Evolutionary conservation across 2,329 filamentous ascomycete species (phyloP).

Genomic region (Fusarium austroafricanum): DNA sequence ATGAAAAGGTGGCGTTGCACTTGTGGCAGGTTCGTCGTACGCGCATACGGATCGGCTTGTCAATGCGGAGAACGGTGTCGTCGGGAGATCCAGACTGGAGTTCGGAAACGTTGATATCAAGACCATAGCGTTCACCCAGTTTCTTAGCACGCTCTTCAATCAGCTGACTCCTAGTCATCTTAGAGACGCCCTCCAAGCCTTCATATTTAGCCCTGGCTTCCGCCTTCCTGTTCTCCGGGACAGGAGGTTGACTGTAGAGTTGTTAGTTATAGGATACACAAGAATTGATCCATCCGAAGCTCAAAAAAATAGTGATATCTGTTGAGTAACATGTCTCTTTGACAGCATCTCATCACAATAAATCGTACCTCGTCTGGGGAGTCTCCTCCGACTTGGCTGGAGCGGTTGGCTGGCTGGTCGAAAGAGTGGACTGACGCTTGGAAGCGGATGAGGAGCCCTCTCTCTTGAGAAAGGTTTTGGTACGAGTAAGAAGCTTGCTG

Average conservation of each 20-base stretch:
- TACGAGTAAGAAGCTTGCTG: constrained; percentile 60
- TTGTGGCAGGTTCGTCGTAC: constrained; percentile 84
- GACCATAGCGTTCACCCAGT: constrained; percentile 65
- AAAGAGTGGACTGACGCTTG: constrained; percentile 45
- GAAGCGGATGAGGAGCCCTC: constrained; percentile 49
- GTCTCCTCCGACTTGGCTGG: constrained; percentile 41
- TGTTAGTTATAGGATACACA: constrained; percentile 14
- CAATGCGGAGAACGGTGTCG: constrained; percentile 71
- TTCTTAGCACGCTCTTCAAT: constrained; percentile 68
- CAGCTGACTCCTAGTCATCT: constrained; percentile 62
- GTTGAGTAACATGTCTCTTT: neutral
- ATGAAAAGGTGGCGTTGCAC: constrained; percentile 79
- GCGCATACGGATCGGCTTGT: constrained; percentile 82
- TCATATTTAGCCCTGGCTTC: constrained; percentile 48
- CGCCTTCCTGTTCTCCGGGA: constrained; percentile 34
- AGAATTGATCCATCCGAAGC: neutral
- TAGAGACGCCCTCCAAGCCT: constrained; percentile 50
- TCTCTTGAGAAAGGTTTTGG: constrained; percentile 62
- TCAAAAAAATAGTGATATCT: neutral
- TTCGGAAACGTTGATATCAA: constrained; percentile 66
- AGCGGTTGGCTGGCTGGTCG: constrained; percentile 32
- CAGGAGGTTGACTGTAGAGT: constrained; percentile 32
- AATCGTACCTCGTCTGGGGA: constrained; percentile 45
- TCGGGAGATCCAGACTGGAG: constrained; percentile 62
- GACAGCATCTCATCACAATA: neutral